These are phyloP conservation scores for Atractiella rhizophila DNA, from an alignment of 768 basidiomycete genomes.

Conservation along the genomic window DNA sequence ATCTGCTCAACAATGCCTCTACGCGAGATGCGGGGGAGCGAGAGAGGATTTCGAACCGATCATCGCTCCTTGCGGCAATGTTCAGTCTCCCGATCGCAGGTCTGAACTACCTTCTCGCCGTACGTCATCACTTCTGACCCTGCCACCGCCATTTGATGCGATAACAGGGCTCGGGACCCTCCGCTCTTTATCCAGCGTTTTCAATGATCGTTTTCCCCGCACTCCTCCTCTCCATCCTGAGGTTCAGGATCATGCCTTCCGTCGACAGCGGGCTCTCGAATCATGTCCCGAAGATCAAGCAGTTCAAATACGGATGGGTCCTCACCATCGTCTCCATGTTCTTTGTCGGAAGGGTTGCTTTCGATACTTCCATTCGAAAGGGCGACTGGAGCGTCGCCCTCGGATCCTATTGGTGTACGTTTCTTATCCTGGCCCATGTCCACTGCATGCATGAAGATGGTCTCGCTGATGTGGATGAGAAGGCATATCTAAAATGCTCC, in stretches of 20 bases:
- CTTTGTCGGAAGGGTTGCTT: conserved; percentile 1
- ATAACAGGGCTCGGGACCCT: too few relatives aligned
- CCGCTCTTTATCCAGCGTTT: neutral
- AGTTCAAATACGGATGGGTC: neutral
- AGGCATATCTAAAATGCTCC: conserved; percentile 13
- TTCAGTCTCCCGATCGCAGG: too few relatives aligned
- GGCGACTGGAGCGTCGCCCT: neutral
- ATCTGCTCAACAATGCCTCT: too few relatives aligned
- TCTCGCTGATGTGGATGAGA: too few relatives aligned
- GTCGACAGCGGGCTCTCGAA: neutral
- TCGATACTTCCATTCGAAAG: neutral
- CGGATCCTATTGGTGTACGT: neutral
- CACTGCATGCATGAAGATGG: too few relatives aligned
- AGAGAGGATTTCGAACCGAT: too few relatives aligned
- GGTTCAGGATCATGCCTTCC: neutral
- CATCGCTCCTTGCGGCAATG: too few relatives aligned
- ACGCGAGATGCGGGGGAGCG: too few relatives aligned
- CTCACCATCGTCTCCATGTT: neutral
- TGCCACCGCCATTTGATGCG: too few relatives aligned
- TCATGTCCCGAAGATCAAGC: neutral
- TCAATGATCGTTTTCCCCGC: neutral
- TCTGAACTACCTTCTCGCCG: too few relatives aligned
- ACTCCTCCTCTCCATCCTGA: neutral
- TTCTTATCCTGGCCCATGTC: neutral
- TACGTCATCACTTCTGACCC: too few relatives aligned